phyloP scores from a whole-genome alignment of 2,329 filamentous ascomycete species.

The Thyridium curvatum region DNA sequence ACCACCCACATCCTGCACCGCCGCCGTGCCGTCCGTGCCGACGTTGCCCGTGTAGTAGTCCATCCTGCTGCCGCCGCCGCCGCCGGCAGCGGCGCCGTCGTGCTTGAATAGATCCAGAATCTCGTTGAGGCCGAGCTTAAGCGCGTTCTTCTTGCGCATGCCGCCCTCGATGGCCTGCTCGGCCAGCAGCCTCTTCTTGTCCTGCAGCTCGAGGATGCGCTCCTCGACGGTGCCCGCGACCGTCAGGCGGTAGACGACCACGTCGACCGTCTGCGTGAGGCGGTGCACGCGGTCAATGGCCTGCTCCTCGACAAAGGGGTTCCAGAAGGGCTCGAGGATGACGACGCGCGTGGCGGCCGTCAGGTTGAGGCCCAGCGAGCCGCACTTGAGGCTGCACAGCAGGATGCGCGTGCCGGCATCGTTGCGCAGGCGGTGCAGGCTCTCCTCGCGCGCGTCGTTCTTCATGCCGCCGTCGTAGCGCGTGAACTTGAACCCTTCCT shows the following conservation, averaged over 20 bases:
- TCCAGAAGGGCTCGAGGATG: conserved; percentile 98
- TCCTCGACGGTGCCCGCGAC: conserved; percentile 85
- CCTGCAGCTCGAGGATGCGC: conserved; percentile 87
- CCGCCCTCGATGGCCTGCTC: conserved; percentile 83
- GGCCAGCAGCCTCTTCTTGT: conserved; percentile 89
- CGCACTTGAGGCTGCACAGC: conserved; percentile 90
- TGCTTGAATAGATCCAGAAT: conserved; percentile 85
- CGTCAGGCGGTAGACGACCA: conserved; percentile 91
- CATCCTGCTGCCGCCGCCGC: not conserved
- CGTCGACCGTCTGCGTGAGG: conserved; percentile 93
- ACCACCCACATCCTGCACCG: no score
- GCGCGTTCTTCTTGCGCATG: conserved; percentile 50
- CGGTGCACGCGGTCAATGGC: conserved; percentile 97
- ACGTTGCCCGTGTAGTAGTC: no score
- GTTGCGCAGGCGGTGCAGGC: conserved; percentile 68
- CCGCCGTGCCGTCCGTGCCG: no score
- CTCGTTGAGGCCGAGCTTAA: conserved; percentile 88
- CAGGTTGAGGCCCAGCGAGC: conserved; percentile 85
- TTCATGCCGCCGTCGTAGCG: conserved; percentile 95
- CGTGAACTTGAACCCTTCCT: conserved; percentile 69
- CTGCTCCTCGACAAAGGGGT: conserved; percentile 97
- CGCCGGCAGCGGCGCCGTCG: conserved; percentile 29
- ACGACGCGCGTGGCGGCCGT: conserved; percentile 91
- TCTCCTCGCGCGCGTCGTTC: conserved; percentile 86
- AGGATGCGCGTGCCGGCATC: conserved; percentile 73